phyloP scores from a whole-genome alignment of 2,329 filamentous ascomycete genomes.

The Microsporum canis region DNA sequence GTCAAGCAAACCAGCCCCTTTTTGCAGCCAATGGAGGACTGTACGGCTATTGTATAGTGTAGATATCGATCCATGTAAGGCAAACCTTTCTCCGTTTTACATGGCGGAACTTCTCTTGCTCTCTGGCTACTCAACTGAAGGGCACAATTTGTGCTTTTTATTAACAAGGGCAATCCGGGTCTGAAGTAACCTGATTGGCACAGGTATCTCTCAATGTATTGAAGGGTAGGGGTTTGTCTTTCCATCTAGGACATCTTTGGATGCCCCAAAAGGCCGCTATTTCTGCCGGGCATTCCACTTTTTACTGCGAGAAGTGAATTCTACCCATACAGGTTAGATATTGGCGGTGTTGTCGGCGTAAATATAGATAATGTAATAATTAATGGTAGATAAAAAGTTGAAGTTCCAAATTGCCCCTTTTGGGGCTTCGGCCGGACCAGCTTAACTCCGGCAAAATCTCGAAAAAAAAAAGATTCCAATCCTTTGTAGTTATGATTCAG shows the following conservation, averaged over 20 bases:
- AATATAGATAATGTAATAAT: background rate
- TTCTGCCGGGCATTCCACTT: too few relatives aligned
- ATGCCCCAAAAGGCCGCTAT: too few relatives aligned
- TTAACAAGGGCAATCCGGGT: too few relatives aligned
- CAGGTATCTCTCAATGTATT: too few relatives aligned
- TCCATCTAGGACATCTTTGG: too few relatives aligned
- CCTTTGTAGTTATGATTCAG: background rate
- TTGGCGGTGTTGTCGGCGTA: background rate
- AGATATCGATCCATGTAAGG: background rate
- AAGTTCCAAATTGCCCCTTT: background rate
- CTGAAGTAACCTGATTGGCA: too few relatives aligned
- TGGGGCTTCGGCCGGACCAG: background rate
- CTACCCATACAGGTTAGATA: background rate
- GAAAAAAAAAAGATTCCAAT: background rate
- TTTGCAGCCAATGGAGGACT: conserved; percentile 18
- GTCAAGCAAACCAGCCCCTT: conserved; percentile 15
- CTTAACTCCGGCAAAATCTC: background rate
- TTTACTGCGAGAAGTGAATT: too few relatives aligned
- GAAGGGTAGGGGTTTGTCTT: too few relatives aligned
- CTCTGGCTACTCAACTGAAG: too few relatives aligned
- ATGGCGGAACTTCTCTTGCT: too few relatives aligned
- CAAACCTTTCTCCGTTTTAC: too few relatives aligned
- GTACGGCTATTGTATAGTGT: conserved; percentile 16
- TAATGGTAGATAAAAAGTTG: background rate
- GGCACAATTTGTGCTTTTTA: too few relatives aligned